Evolutionary conservation across 73 alveolate species (phyloP).

Genomic region (Symbiodinium natans): DNA sequence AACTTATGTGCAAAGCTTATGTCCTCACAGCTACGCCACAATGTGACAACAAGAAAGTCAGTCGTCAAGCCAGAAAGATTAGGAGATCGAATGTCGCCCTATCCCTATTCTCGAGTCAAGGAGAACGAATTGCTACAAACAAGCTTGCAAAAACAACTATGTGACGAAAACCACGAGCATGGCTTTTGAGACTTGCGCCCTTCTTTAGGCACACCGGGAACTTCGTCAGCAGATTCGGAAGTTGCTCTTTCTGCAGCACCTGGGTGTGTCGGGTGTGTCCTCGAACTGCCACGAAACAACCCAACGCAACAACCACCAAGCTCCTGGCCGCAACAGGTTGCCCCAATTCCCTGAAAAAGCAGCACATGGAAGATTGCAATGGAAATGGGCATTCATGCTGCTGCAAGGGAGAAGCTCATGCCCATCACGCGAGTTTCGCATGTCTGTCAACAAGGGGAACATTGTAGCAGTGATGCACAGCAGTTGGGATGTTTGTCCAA

Average conservation of each 20-base stretch:
- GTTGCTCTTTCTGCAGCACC: background rate
- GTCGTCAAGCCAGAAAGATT: background rate
- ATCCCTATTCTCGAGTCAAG: too few relatives aligned
- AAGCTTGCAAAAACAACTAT: background rate
- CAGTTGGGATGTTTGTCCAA: background rate
- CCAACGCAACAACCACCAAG: background rate
- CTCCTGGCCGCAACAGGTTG: background rate
- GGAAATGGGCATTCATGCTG: background rate
- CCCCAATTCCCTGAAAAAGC: background rate
- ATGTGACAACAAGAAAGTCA: too few relatives aligned
- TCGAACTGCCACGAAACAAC: background rate
- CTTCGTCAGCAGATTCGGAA: background rate
- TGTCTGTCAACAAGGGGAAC: too few relatives aligned
- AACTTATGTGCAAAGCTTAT: too few relatives aligned
- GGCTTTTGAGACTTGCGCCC: background rate
- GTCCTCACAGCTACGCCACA: too few relatives aligned
- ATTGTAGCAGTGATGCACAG: too few relatives aligned
- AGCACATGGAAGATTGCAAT: background rate
- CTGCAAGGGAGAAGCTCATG: background rate
- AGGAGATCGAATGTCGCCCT: too few relatives aligned
- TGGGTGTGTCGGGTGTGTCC: background rate
- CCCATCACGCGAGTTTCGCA: background rate
- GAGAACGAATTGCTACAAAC: background rate
- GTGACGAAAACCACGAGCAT: background rate
- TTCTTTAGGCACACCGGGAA: background rate